Conservation (phyloP, 495 filamentous ascomycete genomes). For the Extremus antarcticus region DNA sequence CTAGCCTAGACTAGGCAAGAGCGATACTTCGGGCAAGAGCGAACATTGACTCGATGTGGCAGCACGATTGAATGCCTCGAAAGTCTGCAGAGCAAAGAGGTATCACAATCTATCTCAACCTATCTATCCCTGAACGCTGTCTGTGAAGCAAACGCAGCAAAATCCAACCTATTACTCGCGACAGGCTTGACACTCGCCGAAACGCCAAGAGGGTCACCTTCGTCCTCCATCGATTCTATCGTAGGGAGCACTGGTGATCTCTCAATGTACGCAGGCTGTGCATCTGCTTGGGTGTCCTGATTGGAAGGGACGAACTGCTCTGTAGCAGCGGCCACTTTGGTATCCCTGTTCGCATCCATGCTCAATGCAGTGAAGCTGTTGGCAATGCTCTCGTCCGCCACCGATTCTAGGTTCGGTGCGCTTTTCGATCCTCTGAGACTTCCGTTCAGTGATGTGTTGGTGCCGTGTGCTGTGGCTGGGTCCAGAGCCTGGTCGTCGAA, state of each 20-base stretch:
- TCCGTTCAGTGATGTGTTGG: neutral
- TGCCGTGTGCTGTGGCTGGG: neutral
- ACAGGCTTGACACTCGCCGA: neutral
- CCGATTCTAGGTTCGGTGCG: neutral
- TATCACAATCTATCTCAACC: too few species aligned
- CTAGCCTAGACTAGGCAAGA: too few species aligned
- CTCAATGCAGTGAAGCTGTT: constrained; percentile 1
- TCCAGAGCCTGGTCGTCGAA: constrained; percentile 5
- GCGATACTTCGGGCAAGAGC: too few species aligned
- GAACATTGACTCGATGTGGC: too few species aligned
- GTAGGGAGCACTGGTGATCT: neutral
- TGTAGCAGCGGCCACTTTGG: neutral
- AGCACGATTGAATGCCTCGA: too few species aligned
- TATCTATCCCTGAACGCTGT: constrained; percentile 12
- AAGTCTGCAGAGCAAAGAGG: too few species aligned
- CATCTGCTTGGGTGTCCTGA: neutral
- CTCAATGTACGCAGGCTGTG: neutral
- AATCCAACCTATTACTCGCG: constrained; percentile 3
- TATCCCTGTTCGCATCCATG: neutral
- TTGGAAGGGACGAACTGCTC: neutral
- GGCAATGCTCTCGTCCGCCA: neutral
- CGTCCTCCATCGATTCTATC: neutral
- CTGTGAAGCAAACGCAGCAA: constrained; percentile 16
- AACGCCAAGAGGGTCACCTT: constrained; percentile 16
- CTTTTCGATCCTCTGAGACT: neutral